Percentiles rank a stretch among this genome's conserved stretches.
These are phyloP conservation scores for Primulina tabacum DNA, from an alignment of 257 asterid species.

Conservation along the genomic window DNA sequence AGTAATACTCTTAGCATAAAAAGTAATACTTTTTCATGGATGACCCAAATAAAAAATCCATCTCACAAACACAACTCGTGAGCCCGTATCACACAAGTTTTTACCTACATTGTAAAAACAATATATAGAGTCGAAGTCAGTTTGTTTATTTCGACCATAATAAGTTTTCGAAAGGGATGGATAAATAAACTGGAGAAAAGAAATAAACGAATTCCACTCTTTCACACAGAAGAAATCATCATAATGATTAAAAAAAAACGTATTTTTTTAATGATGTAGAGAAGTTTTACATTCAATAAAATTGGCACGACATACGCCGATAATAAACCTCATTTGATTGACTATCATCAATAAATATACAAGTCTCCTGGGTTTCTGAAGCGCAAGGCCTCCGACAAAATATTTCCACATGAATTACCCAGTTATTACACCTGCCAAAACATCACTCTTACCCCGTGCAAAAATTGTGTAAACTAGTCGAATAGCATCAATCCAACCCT, in stretches of 20 bases:
- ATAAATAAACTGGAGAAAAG: too few relatives aligned
- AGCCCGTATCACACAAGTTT: too few relatives aligned
- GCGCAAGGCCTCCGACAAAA: conserved; percentile 25
- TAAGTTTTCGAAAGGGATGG: too few relatives aligned
- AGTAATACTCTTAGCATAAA: too few relatives aligned
- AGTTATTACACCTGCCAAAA: conserved; percentile 89
- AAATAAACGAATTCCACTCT: too few relatives aligned
- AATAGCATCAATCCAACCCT: conserved; percentile 97
- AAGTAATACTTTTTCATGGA: too few relatives aligned
- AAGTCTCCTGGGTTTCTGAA: conserved; percentile 34
- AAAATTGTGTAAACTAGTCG: conserved; percentile 87
- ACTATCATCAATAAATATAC: conserved; percentile 42
- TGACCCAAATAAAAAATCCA: too few relatives aligned
- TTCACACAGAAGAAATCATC: not conserved
- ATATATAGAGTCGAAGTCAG: too few relatives aligned
- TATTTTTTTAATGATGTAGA: too few relatives aligned
- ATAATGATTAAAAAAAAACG: not conserved
- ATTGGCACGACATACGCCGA: not conserved
- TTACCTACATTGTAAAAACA: too few relatives aligned
- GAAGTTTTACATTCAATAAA: not conserved
- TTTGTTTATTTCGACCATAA: too few relatives aligned
- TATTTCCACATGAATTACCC: conserved; percentile 39
- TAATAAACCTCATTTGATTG: conserved; percentile 34
- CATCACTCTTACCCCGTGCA: conserved; percentile 92
- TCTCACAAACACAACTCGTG: too few relatives aligned